Percentiles rank a stretch among this genome's conserved stretches.
phyloP scores from a whole-genome alignment of 352 stramenopile genomes.

The Globisporangium polare region DNA sequence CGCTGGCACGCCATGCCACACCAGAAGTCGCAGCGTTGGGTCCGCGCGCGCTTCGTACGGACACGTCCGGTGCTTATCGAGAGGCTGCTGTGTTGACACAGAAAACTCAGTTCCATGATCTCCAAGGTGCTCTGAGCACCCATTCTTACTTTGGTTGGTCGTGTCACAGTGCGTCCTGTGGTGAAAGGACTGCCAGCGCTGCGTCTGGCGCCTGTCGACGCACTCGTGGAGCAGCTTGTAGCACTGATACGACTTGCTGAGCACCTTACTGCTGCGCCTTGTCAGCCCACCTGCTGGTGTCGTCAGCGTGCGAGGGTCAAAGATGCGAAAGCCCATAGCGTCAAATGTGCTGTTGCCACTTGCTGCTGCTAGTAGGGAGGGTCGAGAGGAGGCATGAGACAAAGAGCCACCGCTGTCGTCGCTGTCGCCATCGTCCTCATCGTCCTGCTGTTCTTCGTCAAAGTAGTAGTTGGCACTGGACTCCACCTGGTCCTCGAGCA shows the following conservation, averaged over 20 bases:
- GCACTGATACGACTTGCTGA: slow-evolving; percentile 35
- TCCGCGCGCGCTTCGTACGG: slow-evolving; percentile 7
- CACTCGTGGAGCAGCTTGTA: slow-evolving; percentile 41
- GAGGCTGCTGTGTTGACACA: background rate
- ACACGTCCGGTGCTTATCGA: too few species aligned
- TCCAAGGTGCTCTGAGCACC: background rate
- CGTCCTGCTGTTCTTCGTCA: slow-evolving; percentile 1
- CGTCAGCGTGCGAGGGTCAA: slow-evolving; percentile 25
- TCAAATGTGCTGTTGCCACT: slow-evolving; percentile 25
- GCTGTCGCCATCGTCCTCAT: background rate
- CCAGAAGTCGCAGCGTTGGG: slow-evolving; percentile 22
- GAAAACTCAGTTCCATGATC: background rate
- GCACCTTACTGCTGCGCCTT: background rate
- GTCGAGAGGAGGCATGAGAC: slow-evolving; percentile 13
- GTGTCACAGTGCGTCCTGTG: background rate
- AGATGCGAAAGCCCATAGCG: slow-evolving; percentile 46
- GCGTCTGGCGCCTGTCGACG: slow-evolving; percentile 36
- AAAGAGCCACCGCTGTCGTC: background rate
- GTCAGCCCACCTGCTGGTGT: slow-evolving; percentile 4
- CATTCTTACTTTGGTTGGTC: background rate
- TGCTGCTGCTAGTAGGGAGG: background rate
- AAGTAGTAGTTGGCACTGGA: slow-evolving; percentile 1
- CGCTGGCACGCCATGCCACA: slow-evolving; percentile 52
- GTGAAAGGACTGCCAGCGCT: slow-evolving; percentile 27
- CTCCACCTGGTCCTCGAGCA: slow-evolving; percentile 24